Evolutionary conservation across 257 asterid species (phyloP), one percentile per base, ranked within the genome.

Genomic region (Jacaranda copaia): DNA sequence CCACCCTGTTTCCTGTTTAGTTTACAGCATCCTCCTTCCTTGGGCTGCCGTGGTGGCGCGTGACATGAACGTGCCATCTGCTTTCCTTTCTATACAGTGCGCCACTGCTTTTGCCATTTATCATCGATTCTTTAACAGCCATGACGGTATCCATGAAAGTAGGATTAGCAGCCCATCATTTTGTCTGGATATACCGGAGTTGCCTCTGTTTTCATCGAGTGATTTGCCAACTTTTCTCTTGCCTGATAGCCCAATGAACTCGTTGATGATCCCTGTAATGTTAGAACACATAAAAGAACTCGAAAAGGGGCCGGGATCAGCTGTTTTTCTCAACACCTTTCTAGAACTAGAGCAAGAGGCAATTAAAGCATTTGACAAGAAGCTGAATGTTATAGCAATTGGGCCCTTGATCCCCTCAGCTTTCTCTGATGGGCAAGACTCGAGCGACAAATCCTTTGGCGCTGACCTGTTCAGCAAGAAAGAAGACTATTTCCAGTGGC

Each of bases 341-440:
- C 46, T 81, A 70, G 89, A 86, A 15, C 74, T 90, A n/a, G 96
- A 91, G 78, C 75, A 53, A 20, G 80, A 70, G 5, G 77, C 87
- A 7, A 42, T 91, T 61, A 70, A 63, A 52, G 78, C 59, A 4
- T 32, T 87, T 1, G 75, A 68, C 7, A 60, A 73, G 6, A 78
- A 74, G 15, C 52, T 85, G 51, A 78, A 80, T 5, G 75, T 85
- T 1, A 38, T 89, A 2, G 18, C 92, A 0, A 39, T 91, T 4
- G 96, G 96, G 1, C 96, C 96, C 0, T 49, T 89, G 75, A 53
- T 89, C 48, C 90, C 94, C 1, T 84, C 88, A 12, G 85, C 88
- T 19, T 81, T 81, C 25, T 63, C 69, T 4, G 81, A 83, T 18
- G 88, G 88, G 9, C 19, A 14, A n/a, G 86, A 86, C 49, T 19